Conservation (phyloP, 2,329 filamentous ascomycete genomes). For the Sarocladium kiliense region DNA sequence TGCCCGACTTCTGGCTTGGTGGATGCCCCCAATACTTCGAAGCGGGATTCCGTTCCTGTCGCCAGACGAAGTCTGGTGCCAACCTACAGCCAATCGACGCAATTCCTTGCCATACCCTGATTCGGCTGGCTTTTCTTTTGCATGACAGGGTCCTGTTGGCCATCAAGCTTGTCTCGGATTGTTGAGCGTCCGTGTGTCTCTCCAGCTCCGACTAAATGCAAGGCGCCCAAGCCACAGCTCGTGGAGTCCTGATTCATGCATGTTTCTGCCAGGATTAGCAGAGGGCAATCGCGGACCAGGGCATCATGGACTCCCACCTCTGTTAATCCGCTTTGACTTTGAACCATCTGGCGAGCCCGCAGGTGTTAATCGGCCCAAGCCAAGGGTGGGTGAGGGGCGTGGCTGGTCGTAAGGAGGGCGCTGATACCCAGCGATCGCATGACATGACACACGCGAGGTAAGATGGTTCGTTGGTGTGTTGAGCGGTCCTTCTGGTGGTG, state of each 20-base stretch:
- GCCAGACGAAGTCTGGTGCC: background rate
- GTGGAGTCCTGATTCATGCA: constrained; percentile 5
- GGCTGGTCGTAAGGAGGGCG: background rate
- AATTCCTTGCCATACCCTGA: background rate
- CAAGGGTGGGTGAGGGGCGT: background rate
- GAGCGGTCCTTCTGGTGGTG: background rate
- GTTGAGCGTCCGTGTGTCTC: background rate
- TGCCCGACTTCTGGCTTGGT: too few species aligned
- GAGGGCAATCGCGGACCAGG: background rate
- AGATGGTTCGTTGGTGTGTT: background rate
- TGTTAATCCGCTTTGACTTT: background rate
- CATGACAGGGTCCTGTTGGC: background rate
- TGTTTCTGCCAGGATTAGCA: background rate
- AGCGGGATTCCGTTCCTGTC: background rate
- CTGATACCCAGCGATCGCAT: background rate
- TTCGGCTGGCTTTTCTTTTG: background rate
- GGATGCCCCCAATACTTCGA: too few species aligned
- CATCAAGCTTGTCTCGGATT: constrained; percentile 1
- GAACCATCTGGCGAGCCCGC: background rate
- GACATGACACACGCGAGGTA: background rate
- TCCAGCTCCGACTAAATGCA: background rate
- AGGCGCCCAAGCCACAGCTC: background rate
- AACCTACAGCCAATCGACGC: background rate
- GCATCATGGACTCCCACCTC: background rate
- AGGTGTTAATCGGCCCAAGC: background rate